These are phyloP conservation scores for Crithidia thermophila DNA, from an alignment of 208 protist genomes.

Conservation along the genomic window DNA sequence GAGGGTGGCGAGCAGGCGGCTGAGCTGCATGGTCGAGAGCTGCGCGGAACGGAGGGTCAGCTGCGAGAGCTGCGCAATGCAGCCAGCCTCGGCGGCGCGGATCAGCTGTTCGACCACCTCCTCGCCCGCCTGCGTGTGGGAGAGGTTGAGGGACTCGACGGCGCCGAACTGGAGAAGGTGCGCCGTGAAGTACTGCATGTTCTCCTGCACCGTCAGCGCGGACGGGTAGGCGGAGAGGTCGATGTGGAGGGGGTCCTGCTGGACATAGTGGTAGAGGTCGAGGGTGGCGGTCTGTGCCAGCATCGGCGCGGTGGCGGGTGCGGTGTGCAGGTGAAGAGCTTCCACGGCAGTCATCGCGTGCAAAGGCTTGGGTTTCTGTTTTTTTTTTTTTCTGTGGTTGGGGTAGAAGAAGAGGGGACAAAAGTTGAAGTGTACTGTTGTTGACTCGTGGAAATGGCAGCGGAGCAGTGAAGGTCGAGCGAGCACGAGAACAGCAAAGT, in stretches of 20 bases:
- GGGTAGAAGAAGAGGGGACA: background rate
- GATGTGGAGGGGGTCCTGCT: slow-evolving; percentile 36
- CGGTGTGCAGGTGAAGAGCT: background rate
- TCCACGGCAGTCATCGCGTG: slow-evolving; percentile 9
- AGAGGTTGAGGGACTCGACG: slow-evolving; percentile 26
- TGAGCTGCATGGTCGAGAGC: slow-evolving; percentile 14
- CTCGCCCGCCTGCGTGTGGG: slow-evolving; percentile 1
- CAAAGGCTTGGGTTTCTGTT: background rate
- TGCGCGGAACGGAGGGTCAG: slow-evolving; percentile 29
- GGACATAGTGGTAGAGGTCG: slow-evolving; percentile 25
- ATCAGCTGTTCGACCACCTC: slow-evolving; percentile 20
- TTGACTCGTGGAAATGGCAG: no score
- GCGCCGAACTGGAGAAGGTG: slow-evolving; percentile 39
- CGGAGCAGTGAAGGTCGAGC: no score
- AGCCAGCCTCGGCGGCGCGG: slow-evolving; percentile 6
- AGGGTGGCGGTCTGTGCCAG: slow-evolving; percentile 16
- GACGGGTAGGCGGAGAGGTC: slow-evolving; percentile 32
- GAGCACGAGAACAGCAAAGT: no score
- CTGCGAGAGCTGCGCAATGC: slow-evolving; percentile 10
- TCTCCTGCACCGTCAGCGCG: slow-evolving; percentile 28
- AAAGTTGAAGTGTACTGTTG: no score
- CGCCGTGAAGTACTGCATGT: slow-evolving; percentile 30
- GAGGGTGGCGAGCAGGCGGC: slow-evolving; percentile 14
- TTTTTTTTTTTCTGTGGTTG: background rate
- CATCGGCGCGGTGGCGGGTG: slow-evolving; percentile 5